Base-by-base conservation (phyloP, 176 grass and related monocot species). In the Bolboschoenus planiculmis region DNA sequence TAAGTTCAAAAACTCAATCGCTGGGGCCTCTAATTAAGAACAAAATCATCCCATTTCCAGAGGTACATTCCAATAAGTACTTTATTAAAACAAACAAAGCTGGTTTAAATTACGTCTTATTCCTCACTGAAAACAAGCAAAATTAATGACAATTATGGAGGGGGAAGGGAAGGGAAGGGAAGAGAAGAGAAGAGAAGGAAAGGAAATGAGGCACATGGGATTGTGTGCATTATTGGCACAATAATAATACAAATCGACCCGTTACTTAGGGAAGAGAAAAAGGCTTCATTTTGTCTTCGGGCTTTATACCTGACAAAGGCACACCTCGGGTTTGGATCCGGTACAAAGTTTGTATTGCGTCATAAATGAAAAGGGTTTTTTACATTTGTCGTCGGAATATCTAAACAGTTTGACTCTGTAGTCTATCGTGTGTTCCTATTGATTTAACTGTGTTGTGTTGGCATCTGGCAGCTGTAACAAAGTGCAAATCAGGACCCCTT, bases 241-340 rank as follows among this genome's bases (percentile, higher is more conserved):
- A 53, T 77, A 77, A 77, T 77, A 77, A 53, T 77, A 53, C 72
- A 77, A 77, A 53, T 77, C 44, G 20, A 53, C 72, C 72, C 46
- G 72, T 77, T 77, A 30, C 72, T 77, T 77, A 30, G 72, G 72
- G 72, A 77, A 77, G 46, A n/a, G 26, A 77, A 77, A 64, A 53
- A 53, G 72, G 72, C 46, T 77, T 77, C 72, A 77, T 77, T 71
- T 71, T 77, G 72, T 77, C 72, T 77, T 77, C 6, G 72, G 15
- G 44, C 72, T 77, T 77, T 51, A 29, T 53, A 77, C 72, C 46
- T 33, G 46, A 77, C 72, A 77, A 73, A 16, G 43, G 43, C 71
- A 50, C 18, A 1, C 44, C 72, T 76, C 36, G 72, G 72, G 72
- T 50, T 51, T 51, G 44, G 26, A 76, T 76, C 72, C 72, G 24